A percentile compares a stretch with the other conserved stretches of the same genome.
Conservation (phyloP, 139 green algal species). For the Picocystis salinarum region DNA sequence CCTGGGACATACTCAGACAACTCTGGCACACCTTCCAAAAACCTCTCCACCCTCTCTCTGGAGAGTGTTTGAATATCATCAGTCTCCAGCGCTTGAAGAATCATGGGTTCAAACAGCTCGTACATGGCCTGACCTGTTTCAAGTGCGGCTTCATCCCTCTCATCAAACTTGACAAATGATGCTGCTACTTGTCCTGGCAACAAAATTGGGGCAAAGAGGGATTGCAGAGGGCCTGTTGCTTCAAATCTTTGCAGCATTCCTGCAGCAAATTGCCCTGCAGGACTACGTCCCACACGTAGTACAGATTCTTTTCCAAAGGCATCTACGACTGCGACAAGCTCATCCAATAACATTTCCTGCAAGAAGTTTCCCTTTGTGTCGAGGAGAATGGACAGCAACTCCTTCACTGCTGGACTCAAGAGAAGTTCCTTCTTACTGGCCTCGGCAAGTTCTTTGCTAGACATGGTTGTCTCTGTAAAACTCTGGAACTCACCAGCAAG, state of each 20-base stretch:
- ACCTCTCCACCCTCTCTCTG: no score
- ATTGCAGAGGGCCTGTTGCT: not conserved
- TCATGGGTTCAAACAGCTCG: not conserved
- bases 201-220: not conserved
- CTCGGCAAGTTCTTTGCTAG: not conserved
- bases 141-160: conserved; percentile 1
- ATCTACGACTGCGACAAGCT: conserved; percentile 3
- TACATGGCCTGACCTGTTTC: conserved; percentile 1
- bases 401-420: conserved; percentile 2
- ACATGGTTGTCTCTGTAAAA: conserved; percentile 7
- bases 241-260: not conserved
- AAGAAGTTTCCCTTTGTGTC: conserved; percentile 6
- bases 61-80: no score
- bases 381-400: conserved; percentile 9
- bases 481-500: conserved; percentile 11
- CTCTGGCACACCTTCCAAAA: no score
- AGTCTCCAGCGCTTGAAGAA: no score
- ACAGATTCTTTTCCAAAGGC: not conserved
- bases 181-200: no score
- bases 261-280: not conserved
- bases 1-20: no score
- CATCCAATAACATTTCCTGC: conserved; percentile 15
- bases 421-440: conserved; percentile 3
- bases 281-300: not conserved
- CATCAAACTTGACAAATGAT: no score